Conservation (phyloP, 768 basidiomycete genomes). For the Albatrellus ellisii region DNA sequence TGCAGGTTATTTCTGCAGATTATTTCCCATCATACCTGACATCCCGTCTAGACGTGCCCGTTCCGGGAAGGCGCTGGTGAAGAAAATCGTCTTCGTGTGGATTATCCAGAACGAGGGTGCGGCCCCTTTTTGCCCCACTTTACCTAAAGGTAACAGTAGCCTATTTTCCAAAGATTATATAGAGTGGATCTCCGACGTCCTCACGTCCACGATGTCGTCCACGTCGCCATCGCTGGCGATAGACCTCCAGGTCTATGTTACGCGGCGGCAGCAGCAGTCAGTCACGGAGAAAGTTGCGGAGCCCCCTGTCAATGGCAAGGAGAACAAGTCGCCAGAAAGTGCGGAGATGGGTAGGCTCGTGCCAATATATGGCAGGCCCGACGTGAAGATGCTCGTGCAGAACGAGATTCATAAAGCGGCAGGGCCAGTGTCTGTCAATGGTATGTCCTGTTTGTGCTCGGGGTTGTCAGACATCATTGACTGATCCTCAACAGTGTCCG, state of each 20-base stretch:
- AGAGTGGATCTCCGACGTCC: conserved; percentile 12
- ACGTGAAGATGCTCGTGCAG: conserved; percentile 16
- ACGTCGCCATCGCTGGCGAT: conserved; percentile 12
- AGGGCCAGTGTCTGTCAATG: conserved; percentile 21
- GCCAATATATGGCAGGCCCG: conserved; percentile 15
- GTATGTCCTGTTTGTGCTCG: conserved; percentile 9
- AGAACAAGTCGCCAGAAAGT: conserved; percentile 7
- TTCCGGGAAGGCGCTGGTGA: conserved; percentile 3
- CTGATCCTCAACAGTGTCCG: conserved; percentile 13
- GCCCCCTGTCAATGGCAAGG: neutral
- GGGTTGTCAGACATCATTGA: neutral
- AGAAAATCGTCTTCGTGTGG: conserved; percentile 2
- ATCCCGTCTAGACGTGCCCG: neutral
- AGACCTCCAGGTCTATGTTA: conserved; percentile 14
- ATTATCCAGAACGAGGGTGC: neutral
- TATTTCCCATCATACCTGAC: neutral
- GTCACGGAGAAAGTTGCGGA: too few relatives aligned
- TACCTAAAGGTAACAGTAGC: neutral
- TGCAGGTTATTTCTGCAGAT: conserved; percentile 4
- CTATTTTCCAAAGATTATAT: neutral
- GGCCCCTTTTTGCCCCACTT: neutral
- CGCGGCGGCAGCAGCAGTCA: conserved; percentile 4
- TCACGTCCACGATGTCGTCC: conserved; percentile 8
- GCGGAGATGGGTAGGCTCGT: conserved; percentile 7
- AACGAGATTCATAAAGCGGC: conserved; percentile 14